A percentile compares a stretch with the other conserved stretches of the same genome.
Evolutionary conservation across 306 rosid species (phyloP).

Genomic region (Styphnolobium japonicum): DNA sequence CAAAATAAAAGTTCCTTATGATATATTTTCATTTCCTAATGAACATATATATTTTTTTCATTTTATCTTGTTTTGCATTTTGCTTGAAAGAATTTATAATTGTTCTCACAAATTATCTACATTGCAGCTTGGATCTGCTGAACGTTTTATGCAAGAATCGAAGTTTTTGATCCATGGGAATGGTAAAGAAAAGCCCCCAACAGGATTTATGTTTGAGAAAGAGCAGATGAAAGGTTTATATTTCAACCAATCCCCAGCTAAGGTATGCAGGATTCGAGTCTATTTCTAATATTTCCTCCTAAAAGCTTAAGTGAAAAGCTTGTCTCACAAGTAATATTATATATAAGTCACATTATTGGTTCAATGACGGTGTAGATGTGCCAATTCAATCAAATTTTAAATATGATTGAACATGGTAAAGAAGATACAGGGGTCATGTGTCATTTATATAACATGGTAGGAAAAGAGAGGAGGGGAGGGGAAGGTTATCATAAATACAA

Average conservation of each 20-base stretch:
- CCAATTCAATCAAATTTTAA: background rate
- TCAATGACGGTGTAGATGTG: background rate
- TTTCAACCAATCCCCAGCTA: slow-evolving; percentile 82
- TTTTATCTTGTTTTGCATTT: slow-evolving; percentile 13
- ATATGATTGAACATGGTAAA: background rate
- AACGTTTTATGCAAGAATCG: slow-evolving; percentile 77
- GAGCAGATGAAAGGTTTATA: slow-evolving; percentile 94
- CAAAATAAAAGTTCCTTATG: slow-evolving; percentile 3
- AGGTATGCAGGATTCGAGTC: slow-evolving; percentile 53
- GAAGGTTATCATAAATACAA: background rate
- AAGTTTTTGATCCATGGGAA: slow-evolving; percentile 83
- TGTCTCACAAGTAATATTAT: background rate
- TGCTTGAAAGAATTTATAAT: background rate
- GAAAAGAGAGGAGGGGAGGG: background rate
- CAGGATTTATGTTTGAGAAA: slow-evolving; percentile 98
- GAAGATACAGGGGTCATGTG: background rate
- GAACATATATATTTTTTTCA: background rate
- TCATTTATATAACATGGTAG: background rate
- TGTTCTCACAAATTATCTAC: slow-evolving; percentile 19
- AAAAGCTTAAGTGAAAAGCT: slow-evolving; percentile 1
- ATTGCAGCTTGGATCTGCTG: slow-evolving; percentile 87
- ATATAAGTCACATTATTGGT: slow-evolving; percentile 1
- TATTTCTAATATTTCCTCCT: slow-evolving; percentile 1
- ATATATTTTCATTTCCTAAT: background rate
- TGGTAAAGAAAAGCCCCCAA: slow-evolving; percentile 84